phyloP scores from a whole-genome alignment of 2,329 filamentous ascomycete species.

The Stromatinia cepivora region DNA sequence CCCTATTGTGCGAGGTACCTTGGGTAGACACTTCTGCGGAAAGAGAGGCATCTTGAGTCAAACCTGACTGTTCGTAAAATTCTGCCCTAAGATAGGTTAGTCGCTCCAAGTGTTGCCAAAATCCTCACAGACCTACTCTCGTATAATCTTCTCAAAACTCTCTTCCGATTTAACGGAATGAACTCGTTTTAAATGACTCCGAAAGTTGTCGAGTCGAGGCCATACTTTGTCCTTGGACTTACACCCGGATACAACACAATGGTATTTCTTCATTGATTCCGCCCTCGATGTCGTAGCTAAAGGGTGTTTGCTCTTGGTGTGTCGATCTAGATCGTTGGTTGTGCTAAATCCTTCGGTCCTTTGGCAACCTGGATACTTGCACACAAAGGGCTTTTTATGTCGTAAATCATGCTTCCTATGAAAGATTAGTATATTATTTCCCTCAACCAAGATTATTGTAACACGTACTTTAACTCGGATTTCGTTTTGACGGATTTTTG shows the following conservation, averaged over 20 bases:
- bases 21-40: slow-evolving; percentile 15
- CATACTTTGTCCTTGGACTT: slow-evolving; percentile 66
- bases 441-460: neutral
- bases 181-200: slow-evolving; percentile 70
- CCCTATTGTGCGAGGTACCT: slow-evolving; percentile 19
- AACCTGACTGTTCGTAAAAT: slow-evolving; percentile 28
- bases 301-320: slow-evolving; percentile 70
- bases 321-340: slow-evolving; percentile 76
- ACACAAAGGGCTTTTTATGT: slow-evolving; percentile 68
- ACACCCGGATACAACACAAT: slow-evolving; percentile 60
- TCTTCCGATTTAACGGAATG: slow-evolving; percentile 50
- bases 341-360: slow-evolving; percentile 72
- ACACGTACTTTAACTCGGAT: slow-evolving; percentile 56
- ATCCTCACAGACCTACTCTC: slow-evolving; percentile 44
- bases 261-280: slow-evolving; percentile 53
- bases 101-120: neutral
- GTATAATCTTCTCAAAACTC: slow-evolving; percentile 47
- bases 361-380: slow-evolving; percentile 56
- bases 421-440: slow-evolving; percentile 34
- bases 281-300: slow-evolving; percentile 47
- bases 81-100: slow-evolving; percentile 29
- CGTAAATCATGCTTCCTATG: slow-evolving; percentile 72
- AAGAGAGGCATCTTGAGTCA: slow-evolving; percentile 20
- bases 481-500: slow-evolving; percentile 48
- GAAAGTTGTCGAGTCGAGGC: slow-evolving; percentile 85